Conservation (phyloP, 768 basidiomycete species). For the Mycena floridula region DNA sequence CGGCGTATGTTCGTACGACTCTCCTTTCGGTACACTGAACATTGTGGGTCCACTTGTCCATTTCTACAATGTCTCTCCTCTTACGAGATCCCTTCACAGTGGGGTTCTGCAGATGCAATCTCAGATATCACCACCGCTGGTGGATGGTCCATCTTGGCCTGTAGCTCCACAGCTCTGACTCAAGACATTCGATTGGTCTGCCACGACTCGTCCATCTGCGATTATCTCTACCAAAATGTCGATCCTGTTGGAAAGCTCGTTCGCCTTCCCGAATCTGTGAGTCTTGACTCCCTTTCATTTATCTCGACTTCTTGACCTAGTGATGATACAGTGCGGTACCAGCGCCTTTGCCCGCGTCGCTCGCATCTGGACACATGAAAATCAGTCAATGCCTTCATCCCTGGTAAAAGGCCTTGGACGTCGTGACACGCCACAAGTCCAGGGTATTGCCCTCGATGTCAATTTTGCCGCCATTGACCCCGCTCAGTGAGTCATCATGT, state of each 20-base stretch:
- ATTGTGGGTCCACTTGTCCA: constrained; percentile 7
- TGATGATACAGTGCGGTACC: constrained; percentile 10
- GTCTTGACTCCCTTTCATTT: constrained; percentile 2
- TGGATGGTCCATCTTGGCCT: constrained; percentile 31
- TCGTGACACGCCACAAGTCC: constrained; percentile 20
- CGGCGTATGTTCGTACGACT: constrained; percentile 17
- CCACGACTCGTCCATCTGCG: constrained; percentile 18
- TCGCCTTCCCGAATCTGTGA: constrained; percentile 25
- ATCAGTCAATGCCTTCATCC: constrained; percentile 27
- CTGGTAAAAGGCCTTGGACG: constrained; percentile 17
- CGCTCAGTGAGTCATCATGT: constrained; percentile 6
- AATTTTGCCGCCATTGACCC: constrained; percentile 23
- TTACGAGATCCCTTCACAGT: constrained; percentile 5
- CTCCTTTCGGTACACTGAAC: constrained; percentile 8
- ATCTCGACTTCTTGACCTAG: background rate
- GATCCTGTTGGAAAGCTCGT: constrained; percentile 28
- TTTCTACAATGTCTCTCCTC: background rate
- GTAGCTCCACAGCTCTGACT: constrained; percentile 17
- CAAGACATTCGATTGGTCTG: constrained; percentile 29
- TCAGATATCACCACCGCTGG: constrained; percentile 23
- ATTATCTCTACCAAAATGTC: constrained; percentile 21
- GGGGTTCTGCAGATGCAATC: constrained; percentile 12
- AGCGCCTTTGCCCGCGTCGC: constrained; percentile 21
- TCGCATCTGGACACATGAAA: constrained; percentile 25
- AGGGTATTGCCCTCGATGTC: constrained; percentile 26